Evolutionary conservation across 1,139 yeast species (phyloP), one percentile per base, ranked within the genome.

Genomic region (Blastobotrys niveus): DNA sequence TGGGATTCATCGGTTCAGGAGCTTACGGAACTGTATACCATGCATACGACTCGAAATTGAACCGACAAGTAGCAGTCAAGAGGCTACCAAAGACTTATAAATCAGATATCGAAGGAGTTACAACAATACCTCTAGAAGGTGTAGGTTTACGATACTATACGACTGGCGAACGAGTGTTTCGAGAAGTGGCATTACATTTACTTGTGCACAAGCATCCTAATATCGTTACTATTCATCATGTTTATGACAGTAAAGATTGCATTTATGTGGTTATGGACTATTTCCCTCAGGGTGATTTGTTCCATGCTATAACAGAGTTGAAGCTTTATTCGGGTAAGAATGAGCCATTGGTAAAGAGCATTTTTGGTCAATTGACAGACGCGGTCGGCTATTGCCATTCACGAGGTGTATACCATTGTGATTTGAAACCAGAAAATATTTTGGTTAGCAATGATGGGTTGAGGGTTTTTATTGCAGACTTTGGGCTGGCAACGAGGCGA

Each of bases 381-480:
- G 94, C 81, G 1, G 71, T 88, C 27, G 71, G 73, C 36, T 81
- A 78, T 63, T 83, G 95, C 58, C 86, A 82, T 55, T 67, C 73
- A 10, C 67, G 71, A 34, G 77, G 79, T 30, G 76, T 88, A 12
- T 88, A 76, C 58, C 96, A 88, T 61, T 88, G 96, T 63, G 96
- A 88, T 62, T 73, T 88, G 55, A 87, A 88, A 64, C 96, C 96
- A 1, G 96, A 88, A 63, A 88, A 88, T 61, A 76, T 88, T 38
- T 69, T 88, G 68, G 79, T 82, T 24, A 73, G 80, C 42, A 75
- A 79, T 48, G 66, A 73, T 46, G 86, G 86, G 43, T 64, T 76
- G 20, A 73, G 72, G 36, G 65, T 86, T 26, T 74, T 77, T 18
- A 65, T 88, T 38, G 89, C 91, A 27, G 96, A 88, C 64, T 88